Base-by-base conservation (phyloP, 2,329 filamentous ascomycete species). In the Ophiostoma novo-ulmi region DNA sequence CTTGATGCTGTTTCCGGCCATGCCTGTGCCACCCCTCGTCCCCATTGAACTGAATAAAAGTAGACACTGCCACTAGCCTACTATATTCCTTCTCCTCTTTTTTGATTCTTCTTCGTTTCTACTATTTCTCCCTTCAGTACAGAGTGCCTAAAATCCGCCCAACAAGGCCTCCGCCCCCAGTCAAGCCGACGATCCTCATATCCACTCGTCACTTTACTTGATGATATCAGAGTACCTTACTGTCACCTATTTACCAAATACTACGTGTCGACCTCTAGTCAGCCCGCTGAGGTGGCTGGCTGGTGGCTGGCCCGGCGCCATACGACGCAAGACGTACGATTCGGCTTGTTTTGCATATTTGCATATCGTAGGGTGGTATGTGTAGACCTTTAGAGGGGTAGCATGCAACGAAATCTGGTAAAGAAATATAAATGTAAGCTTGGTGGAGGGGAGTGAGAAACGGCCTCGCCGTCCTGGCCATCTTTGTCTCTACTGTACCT, bases 1-100 rank as follows among this genome's bases (percentile, higher is more conserved):
- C 20, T 17, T 7, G 20, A 20, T n/a, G 31, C 61, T 64, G 61
- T 39, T 64, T 64, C 61, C 61, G 61, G 61, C 61, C 61, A n/a
- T 61, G 13, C n/a, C 35, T 38, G 31, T n/a, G 3, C 7, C 35
- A 17, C 17, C 20, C 52, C 61, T n/a, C 17, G 10, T 64, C 61
- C 17, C 35, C 22, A 36, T 61, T 36, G 26, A 63, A 10, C 31
- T 26, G 48, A 55, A 13, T 26, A 48, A 26, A 20, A 20, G 41
- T 48, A 17, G n/a, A 36, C 58, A 10, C 36, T 64, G 58, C 52
- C 52, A 58, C 22, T 58, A 13, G 52, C 52, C 22, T 11, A n/a
- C 48, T 20, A 44, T 44, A 44, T 31, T 31, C 31, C 31, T 31
- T 31, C 31, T 4, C 31, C 31, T 31, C 14, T 44, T 44, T 17